A percentile compares a stretch with the other conserved stretches of the same genome.
These are phyloP conservation scores for Histomonas meleagridis DNA, from an alignment of 208 protist species.

Conservation along the genomic window DNA sequence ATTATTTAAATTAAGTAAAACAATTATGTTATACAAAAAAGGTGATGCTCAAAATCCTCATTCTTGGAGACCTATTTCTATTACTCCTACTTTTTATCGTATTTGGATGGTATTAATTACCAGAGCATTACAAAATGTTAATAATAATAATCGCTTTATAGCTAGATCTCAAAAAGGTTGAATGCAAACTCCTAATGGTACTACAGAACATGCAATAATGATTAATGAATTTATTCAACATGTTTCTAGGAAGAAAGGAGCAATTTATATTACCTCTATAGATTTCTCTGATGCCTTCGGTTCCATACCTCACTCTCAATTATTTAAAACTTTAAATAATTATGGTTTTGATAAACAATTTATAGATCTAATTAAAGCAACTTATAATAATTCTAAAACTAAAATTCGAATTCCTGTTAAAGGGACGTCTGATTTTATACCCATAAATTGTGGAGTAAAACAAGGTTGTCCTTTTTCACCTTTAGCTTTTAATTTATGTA, in stretches of 20 bases:
- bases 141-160: neutral
- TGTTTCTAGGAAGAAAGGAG: neutral
- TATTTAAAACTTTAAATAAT: neutral
- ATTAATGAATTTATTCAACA: neutral
- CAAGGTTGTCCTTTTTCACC: neutral
- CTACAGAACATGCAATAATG: neutral
- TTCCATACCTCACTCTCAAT: neutral
- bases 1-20: neutral
- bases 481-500: neutral
- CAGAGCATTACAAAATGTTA: neutral
- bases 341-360: neutral
- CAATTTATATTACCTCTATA: neutral
- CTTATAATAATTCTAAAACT: neutral
- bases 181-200: neutral
- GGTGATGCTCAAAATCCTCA: neutral
- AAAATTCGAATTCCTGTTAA: neutral
- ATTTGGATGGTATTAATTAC: neutral
- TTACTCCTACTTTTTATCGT: neutral
- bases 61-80: neutral
- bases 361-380: neutral
- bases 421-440: neutral
- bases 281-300: constrained; percentile 4
- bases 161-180: neutral
- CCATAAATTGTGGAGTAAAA: neutral
- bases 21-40: neutral